Percentiles rank a stretch among this genome's conserved stretches.
Evolutionary conservation across 805 yeast genomes (phyloP).

Genomic region (Clavispora fructus): DNA sequence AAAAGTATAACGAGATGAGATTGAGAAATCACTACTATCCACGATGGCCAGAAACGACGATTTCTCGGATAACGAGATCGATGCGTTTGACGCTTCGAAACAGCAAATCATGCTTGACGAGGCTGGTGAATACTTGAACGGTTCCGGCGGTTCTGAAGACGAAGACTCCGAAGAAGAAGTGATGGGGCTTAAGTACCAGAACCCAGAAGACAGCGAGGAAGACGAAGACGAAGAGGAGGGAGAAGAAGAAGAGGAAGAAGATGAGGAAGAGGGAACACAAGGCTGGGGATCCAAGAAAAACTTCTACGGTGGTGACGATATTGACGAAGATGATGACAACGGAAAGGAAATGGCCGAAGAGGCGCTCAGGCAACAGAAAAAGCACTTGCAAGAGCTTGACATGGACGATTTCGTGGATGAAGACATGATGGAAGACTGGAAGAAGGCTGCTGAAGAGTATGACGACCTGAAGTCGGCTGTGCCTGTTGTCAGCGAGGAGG

Average conservation of each 20-base stretch:
- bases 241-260: constrained; percentile 29
- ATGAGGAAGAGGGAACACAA: constrained; percentile 43
- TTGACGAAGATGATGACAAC: constrained; percentile 67
- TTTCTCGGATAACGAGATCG: constrained; percentile 48
- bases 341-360: constrained; percentile 79
- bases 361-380: constrained; percentile 79
- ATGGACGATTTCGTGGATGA: constrained; percentile 63
- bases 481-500: constrained; percentile 10
- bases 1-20: neutral
- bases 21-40: neutral
- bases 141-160: constrained; percentile 25
- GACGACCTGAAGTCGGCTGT: constrained; percentile 22
- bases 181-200: constrained; percentile 27
- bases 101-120: constrained; percentile 54
- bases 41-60: constrained; percentile 5
- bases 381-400: constrained; percentile 63
- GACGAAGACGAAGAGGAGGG: constrained; percentile 49
- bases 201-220: constrained; percentile 20
- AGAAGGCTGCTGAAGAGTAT: constrained; percentile 45
- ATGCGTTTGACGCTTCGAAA: constrained; percentile 55
- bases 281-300: constrained; percentile 42
- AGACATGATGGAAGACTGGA: constrained; percentile 77
- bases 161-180: constrained; percentile 55
- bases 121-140: constrained; percentile 43
- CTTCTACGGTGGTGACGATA: constrained; percentile 58